These are phyloP conservation scores for Thelonectria blattea DNA, from an alignment of 2,329 filamentous ascomycete species.

Conservation along the genomic window DNA sequence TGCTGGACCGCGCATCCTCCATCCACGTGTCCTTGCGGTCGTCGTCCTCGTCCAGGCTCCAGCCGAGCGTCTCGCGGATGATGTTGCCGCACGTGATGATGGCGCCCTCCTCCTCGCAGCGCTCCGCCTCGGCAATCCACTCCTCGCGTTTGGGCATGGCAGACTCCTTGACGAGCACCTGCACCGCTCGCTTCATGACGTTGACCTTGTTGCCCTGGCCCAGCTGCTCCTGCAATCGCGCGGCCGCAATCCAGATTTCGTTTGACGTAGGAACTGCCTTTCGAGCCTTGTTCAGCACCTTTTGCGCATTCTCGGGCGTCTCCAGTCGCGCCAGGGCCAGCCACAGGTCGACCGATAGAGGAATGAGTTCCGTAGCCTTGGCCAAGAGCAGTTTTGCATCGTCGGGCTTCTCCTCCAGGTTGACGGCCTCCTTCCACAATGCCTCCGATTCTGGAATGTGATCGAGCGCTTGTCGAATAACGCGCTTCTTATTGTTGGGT, in stretches of 20 bases:
- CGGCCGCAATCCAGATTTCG: constrained; percentile 96
- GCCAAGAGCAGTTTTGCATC: constrained; percentile 89
- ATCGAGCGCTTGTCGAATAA: constrained; percentile 88
- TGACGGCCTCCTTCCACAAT: constrained; percentile 98
- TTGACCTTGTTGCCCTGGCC: constrained; percentile 81
- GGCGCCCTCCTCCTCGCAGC: constrained; percentile 91
- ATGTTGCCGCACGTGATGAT: constrained; percentile 87
- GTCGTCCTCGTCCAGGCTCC: constrained; percentile 92
- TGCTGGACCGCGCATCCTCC: constrained; percentile 86
- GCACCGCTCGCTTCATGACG: constrained; percentile 93
- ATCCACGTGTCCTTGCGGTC: constrained; percentile 96
- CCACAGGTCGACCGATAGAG: constrained; percentile 93
- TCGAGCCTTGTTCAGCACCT: constrained; percentile 92
- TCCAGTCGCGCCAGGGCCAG: constrained; percentile 90
- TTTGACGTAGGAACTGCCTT: constrained; percentile 92
- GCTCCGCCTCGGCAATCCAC: constrained; percentile 94
- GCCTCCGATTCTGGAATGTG: constrained; percentile 93
- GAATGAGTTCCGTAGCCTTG: constrained; percentile 95
- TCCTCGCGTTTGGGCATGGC: constrained; percentile 98
- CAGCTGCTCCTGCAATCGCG: constrained; percentile 85
- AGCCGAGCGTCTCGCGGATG: constrained; percentile 90
- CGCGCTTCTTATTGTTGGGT: constrained; percentile 84
- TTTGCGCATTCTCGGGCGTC: constrained; percentile 88
- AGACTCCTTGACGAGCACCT: constrained; percentile 85
- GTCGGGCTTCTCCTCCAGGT: constrained; percentile 86